These are phyloP conservation scores for Auriscalpium microsporum DNA, from an alignment of 768 basidiomycete genomes.

Conservation along the genomic window DNA sequence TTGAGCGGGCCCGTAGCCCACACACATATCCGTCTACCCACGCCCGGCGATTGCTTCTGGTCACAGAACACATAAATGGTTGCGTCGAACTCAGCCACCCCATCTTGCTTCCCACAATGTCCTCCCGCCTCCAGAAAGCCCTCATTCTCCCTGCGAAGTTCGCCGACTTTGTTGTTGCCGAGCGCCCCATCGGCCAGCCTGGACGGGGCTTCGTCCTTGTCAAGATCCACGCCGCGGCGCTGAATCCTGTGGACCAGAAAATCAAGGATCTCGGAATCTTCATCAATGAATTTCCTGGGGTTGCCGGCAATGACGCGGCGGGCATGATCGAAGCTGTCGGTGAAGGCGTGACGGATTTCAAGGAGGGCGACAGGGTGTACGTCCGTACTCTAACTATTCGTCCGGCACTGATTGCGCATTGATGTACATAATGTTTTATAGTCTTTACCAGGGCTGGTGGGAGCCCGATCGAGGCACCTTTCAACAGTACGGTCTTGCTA, in stretches of 20 bases:
- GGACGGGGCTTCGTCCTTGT: conserved; percentile 12
- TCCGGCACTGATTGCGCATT: background rate
- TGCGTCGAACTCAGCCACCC: background rate
- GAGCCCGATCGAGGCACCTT: conserved; percentile 5
- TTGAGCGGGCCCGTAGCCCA: too few relatives aligned
- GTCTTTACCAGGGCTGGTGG: conserved; percentile 4
- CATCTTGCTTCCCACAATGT: background rate
- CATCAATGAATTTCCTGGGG: conserved; percentile 15
- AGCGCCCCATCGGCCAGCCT: conserved; percentile 4
- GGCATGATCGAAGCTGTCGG: conserved; percentile 22
- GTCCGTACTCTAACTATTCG: background rate
- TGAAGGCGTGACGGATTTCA: conserved; percentile 18
- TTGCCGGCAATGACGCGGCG: conserved; percentile 18
- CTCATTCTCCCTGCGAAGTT: background rate
- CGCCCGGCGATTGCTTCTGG: too few relatives aligned
- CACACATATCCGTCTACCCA: too few relatives aligned
- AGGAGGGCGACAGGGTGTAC: conserved; percentile 21
- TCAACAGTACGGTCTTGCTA: conserved; percentile 16
- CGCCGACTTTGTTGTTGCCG: background rate
- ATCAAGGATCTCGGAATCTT: conserved; percentile 11
- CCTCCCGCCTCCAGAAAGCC: conserved; percentile 1
- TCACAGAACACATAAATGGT: too few relatives aligned
- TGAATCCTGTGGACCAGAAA: conserved; percentile 16
- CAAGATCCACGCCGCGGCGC: conserved; percentile 8
- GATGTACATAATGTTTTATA: background rate